A percentile compares a stretch with the other conserved stretches of the same genome.
These are phyloP conservation scores for Aspergillus uvarum DNA, from an alignment of 2,329 filamentous ascomycete genomes.

Conservation along the genomic window DNA sequence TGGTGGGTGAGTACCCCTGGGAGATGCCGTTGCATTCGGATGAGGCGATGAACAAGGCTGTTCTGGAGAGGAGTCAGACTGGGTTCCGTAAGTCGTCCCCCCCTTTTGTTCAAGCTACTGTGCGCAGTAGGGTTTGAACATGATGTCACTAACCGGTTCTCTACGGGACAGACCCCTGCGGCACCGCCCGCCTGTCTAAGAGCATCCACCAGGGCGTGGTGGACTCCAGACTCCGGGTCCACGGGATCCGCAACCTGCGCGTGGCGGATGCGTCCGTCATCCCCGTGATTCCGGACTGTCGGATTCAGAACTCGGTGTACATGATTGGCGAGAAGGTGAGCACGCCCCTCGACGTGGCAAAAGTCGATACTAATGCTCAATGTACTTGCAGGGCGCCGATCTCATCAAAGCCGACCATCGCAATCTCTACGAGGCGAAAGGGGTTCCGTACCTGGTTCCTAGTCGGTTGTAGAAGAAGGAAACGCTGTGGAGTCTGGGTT, in stretches of 20 bases:
- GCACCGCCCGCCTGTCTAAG: constrained; percentile 55
- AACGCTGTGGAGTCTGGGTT: neutral
- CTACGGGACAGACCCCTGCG: constrained; percentile 49
- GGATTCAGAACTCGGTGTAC: constrained; percentile 62
- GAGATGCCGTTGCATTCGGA: constrained; percentile 58
- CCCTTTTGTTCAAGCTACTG: no score
- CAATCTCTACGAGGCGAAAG: constrained; percentile 25
- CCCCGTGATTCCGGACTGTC: constrained; percentile 56
- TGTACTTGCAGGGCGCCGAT: constrained; percentile 23
- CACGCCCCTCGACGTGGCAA: neutral
- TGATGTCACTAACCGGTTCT: neutral
- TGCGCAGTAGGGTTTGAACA: neutral
- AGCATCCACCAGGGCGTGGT: constrained; percentile 55
- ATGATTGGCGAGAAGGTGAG: constrained; percentile 55
- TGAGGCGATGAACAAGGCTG: constrained; percentile 55
- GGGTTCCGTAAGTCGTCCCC: constrained; percentile 24
- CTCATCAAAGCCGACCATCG: constrained; percentile 29
- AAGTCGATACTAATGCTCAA: constrained; percentile 4
- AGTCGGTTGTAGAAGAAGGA: constrained; percentile 13
- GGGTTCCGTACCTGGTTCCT: constrained; percentile 20
- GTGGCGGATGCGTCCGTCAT: constrained; percentile 59
- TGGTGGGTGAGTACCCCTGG: constrained; percentile 56
- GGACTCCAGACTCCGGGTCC: constrained; percentile 52
- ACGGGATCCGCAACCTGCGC: constrained; percentile 55
- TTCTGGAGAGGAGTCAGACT: constrained; percentile 61